A percentile compares a stretch with the other conserved stretches of the same genome.
Evolutionary conservation across 78 protist genomes (phyloP).

Genomic region (Dictyostelium firmibasis): DNA sequence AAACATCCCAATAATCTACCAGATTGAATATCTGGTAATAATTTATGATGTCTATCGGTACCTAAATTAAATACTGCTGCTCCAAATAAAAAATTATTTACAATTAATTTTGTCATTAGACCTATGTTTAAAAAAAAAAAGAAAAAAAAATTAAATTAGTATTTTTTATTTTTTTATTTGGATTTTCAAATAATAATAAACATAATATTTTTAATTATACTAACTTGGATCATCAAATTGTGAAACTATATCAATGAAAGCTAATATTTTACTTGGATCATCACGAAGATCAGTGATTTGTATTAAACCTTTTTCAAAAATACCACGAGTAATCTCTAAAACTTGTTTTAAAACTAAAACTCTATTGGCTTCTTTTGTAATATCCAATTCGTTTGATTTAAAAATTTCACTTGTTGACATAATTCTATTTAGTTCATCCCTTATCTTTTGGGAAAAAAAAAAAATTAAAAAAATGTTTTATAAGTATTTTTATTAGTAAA

Average conservation of each 20-base stretch:
- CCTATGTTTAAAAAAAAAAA: not conserved
- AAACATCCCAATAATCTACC: constrained; percentile 84
- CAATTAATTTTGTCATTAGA: constrained; percentile 59
- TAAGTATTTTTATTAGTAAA: too few species aligned
- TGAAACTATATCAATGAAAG: constrained; percentile 32
- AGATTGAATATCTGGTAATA: constrained; percentile 48
- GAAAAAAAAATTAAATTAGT: not conserved
- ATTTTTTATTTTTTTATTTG: not conserved
- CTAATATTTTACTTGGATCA: constrained; percentile 53
- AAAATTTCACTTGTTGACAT: not conserved
- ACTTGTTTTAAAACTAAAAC: constrained; percentile 6
- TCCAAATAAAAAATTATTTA: constrained; percentile 69
- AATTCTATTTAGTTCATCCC: constrained; percentile 14
- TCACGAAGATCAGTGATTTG: constrained; percentile 30
- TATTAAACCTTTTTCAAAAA: constrained; percentile 38
- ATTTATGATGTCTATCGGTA: constrained; percentile 68
- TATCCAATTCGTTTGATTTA: not conserved
- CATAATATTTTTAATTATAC: not conserved
- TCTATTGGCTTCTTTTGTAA: constrained; percentile 52
- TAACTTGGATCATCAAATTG: constrained; percentile 68
- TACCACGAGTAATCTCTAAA: not conserved
- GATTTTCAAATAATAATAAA: not conserved
- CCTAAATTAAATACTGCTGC: constrained; percentile 68
- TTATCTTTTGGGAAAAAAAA: not conserved
- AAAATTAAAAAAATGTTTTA: not conserved